These are phyloP conservation scores for Fragilaria radians DNA, from an alignment of 108 stramenopile genomes.

Conservation along the genomic window DNA sequence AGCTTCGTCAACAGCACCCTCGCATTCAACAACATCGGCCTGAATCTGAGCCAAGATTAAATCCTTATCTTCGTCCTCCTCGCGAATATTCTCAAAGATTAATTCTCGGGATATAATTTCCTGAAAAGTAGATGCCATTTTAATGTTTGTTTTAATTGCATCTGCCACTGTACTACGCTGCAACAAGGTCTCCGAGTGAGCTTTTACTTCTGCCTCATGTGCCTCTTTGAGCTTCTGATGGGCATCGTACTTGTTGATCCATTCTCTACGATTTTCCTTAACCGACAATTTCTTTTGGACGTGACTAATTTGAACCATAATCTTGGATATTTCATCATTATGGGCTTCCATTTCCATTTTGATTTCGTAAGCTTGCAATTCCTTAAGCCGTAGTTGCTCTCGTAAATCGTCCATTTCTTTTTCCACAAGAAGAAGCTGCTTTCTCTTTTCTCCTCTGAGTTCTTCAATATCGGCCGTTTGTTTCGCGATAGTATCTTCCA, in stretches of 20 bases:
- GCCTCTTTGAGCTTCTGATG: constrained; percentile 50
- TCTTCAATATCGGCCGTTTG: constrained; percentile 66
- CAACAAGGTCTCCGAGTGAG: constrained; percentile 65
- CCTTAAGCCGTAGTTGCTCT: constrained; percentile 43
- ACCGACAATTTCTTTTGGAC: constrained; percentile 69
- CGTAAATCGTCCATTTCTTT: constrained; percentile 67
- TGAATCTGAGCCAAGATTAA: constrained; percentile 34
- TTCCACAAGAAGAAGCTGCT: constrained; percentile 47
- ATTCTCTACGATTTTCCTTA: constrained; percentile 69
- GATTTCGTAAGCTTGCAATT: constrained; percentile 44
- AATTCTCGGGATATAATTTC: constrained; percentile 48
- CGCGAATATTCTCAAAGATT: constrained; percentile 22
- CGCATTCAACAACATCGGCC: constrained; percentile 61
- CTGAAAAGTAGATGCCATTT: constrained; percentile 46
- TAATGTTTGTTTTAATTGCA: constrained; percentile 47
- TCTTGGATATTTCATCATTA: constrained; percentile 50
- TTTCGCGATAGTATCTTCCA: constrained; percentile 66
- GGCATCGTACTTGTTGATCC: constrained; percentile 53
- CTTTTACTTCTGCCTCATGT: constrained; percentile 58
- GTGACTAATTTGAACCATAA: constrained; percentile 55
- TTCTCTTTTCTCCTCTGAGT: constrained; percentile 40
- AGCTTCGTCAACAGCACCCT: constrained; percentile 66
- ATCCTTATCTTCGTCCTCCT: constrained; percentile 14
- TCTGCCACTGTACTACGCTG: constrained; percentile 46
- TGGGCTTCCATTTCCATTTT: constrained; percentile 52